Base-by-base conservation (phyloP, 306 rosid species). In the Sindora glabra region DNA sequence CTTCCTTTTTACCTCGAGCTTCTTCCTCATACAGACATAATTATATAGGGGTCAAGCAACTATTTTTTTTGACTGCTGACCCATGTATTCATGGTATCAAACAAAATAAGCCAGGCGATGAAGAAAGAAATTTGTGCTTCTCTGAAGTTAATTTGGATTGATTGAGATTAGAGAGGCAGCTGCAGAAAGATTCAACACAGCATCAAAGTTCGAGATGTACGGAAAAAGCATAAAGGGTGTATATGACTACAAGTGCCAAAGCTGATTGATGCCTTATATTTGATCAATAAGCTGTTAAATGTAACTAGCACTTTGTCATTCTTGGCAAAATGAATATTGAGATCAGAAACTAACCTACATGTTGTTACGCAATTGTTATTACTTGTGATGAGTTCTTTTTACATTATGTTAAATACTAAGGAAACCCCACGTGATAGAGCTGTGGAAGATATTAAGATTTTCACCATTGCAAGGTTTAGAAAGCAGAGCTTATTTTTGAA, bases 1-100 rank as follows among this genome's bases (percentile, higher is more conserved):
- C n/a, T 60, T 71, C 59, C 29, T 24, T 54, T 34, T 32, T 32
- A 45, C 48, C 38, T 30, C 52, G n/a, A 68, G 66, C 48, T 64
- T 67, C 59, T 27, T 44, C 67, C 48, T 16, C 30, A 73, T 55
- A n/a, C 21, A 69, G 26, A 71, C 49, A 69, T 53, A 41, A 55
- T n/a, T n/a, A n/a, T 57, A 65, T 27, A 30, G 72, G 59, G 73
- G 68, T 29, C 64, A 56, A 53, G 71, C 75, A 63, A 72, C 62
- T 24, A 39, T 46, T 64, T 60, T 59, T 65, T 38, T 59, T 6
- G 48, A 30, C 69, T 52, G 81, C 83, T 65, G 78, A 62, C 62
- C 69, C 70, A 45, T 64, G 39, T 41, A 49, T 30, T 62, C 41
- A 66, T 56, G 44, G 48, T 48, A 25, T 47, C 30, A 26, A 27